Conservation (phyloP, 129 eudicot species). For the Ambrosia artemisiifolia region DNA sequence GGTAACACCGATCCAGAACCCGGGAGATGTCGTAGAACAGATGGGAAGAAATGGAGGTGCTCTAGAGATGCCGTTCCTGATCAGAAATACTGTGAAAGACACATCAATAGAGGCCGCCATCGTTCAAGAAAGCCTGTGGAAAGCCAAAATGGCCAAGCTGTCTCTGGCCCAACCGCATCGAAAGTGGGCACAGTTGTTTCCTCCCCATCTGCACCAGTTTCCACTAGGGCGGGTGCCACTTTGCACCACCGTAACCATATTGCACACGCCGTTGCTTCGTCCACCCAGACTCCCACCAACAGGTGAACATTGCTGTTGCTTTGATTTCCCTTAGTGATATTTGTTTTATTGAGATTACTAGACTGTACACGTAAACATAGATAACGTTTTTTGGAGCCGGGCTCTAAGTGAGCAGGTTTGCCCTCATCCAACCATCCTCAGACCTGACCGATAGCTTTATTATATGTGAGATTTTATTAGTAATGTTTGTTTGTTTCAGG, state of each 20-base stretch:
- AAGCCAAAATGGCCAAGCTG: constrained; percentile 90
- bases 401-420: no score
- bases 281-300: constrained; percentile 30
- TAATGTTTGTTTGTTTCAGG: background rate
- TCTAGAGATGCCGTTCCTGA: constrained; percentile 92
- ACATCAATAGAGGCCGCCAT: constrained; percentile 92
- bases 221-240: constrained; percentile 38
- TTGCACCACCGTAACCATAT: constrained; percentile 24
- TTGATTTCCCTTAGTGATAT: no score
- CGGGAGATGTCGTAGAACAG: constrained; percentile 95
- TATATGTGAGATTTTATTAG: no score
- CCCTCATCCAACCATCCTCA: no score
- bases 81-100: constrained; percentile 95
- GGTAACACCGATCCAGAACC: constrained; percentile 90
- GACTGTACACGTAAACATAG: no score
- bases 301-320: constrained; percentile 31
- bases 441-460: no score
- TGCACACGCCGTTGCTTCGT: constrained; percentile 24
- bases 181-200: constrained; percentile 51
- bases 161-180: constrained; percentile 50
- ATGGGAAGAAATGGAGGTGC: constrained; percentile 99
- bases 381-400: no score
- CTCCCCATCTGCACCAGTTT: constrained; percentile 48
- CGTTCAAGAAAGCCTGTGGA: constrained; percentile 99
- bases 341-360: no score